Evolutionary conservation across 768 basidiomycete species (phyloP).

Genomic region (Erythrobasidium yunnanense): DNA sequence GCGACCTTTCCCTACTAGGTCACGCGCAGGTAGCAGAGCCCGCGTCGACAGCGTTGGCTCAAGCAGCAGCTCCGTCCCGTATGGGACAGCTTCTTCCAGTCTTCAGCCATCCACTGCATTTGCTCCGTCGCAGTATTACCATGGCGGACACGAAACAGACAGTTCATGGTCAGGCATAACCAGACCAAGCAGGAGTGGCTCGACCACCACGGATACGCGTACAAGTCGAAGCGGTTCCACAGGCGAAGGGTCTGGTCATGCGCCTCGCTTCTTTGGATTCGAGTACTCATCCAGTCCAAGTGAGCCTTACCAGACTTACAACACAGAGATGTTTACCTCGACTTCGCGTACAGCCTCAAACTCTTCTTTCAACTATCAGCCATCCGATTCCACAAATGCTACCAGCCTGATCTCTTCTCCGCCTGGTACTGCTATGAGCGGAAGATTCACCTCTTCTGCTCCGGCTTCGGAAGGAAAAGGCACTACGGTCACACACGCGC

Average conservation of each 20-base stretch:
- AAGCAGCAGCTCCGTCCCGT: background rate
- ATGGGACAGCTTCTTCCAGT: background rate
- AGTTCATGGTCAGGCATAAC: background rate
- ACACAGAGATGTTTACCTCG: too few species aligned
- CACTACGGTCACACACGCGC: constrained; percentile 19
- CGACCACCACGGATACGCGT: constrained; percentile 24
- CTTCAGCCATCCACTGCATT: background rate
- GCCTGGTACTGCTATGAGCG: constrained; percentile 6
- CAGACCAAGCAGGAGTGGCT: constrained; percentile 7
- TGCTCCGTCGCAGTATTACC: background rate
- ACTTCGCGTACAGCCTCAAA: constrained; percentile 9
- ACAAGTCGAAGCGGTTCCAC: constrained; percentile 18
- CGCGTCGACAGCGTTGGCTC: constrained; percentile 18
- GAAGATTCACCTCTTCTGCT: background rate
- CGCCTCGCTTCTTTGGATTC: constrained; percentile 16
- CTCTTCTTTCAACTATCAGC: constrained; percentile 13
- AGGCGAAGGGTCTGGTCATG: background rate
- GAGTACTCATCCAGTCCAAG: constrained; percentile 22
- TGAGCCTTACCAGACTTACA: background rate
- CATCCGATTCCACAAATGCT: constrained; percentile 9
- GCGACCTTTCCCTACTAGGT: constrained; percentile 11
- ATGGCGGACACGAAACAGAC: background rate
- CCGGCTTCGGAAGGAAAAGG: background rate
- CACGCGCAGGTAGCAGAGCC: constrained; percentile 9
- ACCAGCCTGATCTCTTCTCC: constrained; percentile 10